Percentiles rank a stretch among this genome's conserved stretches.
Evolutionary conservation across 345 rosid species (phyloP).

Genomic region (Erucastrum elatum): DNA sequence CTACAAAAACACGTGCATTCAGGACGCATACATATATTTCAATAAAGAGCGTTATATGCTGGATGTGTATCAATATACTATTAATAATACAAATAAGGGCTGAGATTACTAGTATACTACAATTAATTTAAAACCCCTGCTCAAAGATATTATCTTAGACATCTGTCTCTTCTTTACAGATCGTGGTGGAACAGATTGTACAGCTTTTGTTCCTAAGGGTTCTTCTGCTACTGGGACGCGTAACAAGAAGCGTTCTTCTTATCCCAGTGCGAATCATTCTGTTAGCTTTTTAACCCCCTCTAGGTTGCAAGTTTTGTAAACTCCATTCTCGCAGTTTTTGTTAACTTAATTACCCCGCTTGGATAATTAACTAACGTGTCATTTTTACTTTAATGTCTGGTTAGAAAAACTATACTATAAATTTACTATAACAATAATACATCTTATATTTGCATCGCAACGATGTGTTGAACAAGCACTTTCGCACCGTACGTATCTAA

Average conservation of each 20-base stretch:
- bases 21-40: neutral
- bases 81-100: neutral
- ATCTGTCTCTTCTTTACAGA: neutral
- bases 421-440: neutral
- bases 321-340: neutral
- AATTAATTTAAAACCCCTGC: neutral
- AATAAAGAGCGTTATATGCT: slow-evolving; percentile 2
- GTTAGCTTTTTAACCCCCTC: neutral
- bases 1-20: neutral
- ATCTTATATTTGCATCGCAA: neutral
- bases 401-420: too few relatives aligned
- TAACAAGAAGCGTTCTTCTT: neutral
- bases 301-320: neutral
- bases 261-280: neutral
- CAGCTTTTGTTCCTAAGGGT: neutral
- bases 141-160: neutral
- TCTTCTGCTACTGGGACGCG: neutral
- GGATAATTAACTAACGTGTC: neutral
- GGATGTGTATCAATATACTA: neutral
- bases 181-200: neutral
- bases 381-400: neutral
- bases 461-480: neutral
- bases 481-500: neutral
- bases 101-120: neutral
- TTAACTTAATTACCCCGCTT: neutral